Base-by-base conservation (phyloP, 225 moss, liverwort and hornwort genomes). In the Sphagnum contortum region DNA sequence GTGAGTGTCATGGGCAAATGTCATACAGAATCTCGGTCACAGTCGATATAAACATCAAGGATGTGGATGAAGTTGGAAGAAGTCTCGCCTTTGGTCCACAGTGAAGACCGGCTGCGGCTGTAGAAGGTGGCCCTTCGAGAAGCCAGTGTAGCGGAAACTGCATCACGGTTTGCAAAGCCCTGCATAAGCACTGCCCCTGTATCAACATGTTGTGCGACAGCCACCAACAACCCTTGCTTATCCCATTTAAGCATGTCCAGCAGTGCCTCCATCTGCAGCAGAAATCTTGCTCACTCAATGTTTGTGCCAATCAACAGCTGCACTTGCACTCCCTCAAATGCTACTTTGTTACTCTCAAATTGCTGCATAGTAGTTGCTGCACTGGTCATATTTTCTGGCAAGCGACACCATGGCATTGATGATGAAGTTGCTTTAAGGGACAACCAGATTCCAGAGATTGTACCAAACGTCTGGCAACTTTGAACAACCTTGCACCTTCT, bases 31-130 rank as follows among this genome's bases (percentile, higher is more conserved):
- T 98, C 98, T 60, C 93, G 82, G 74, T 98, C 98, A 76, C 98
- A 98, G 82, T 98, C 98, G 64, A 98, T 72, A 70, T 83, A 98
- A 62, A 98, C 86, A 81, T 93, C 89, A 55, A 86, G 75, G 68
- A 98, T 81, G 69, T 88, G 86, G 70, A 98, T 98, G 77, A 98
- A 98, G 75, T 98, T 98, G 63, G 71, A 67, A 60, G 98, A 98
- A 56, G 93, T 82, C 73, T 98, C 98, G 82, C 98, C 98, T 83
- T 98, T 98, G 59, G 98, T 98, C 96, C 96, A 98, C 55, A 98
- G 82, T 45, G 87, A 88, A 7, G 89, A 83, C 5, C 96, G 92
- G 69, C 96, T 98, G 65, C 96, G 90, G 75, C 96, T 98, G 72
- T 74, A 91, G 64, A 98, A 98, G 5, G 96, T 98, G 61, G 96